phyloP scores from a whole-genome alignment of 2,329 filamentous ascomycete genomes.

The Knoxdaviesia capensis region DNA sequence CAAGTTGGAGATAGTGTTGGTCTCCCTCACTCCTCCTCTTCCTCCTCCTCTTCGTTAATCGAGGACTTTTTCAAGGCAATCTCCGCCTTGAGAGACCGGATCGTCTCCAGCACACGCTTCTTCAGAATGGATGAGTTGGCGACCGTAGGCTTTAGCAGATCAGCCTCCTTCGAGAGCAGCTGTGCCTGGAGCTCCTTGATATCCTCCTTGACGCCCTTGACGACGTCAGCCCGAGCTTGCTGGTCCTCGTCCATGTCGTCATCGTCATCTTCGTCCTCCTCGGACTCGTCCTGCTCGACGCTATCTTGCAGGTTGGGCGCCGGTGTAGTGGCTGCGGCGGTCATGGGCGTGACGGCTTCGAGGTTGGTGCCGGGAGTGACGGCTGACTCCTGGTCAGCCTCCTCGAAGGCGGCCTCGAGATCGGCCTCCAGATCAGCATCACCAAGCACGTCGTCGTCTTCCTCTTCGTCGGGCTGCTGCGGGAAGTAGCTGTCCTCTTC shows the following conservation, averaged over 20 bases:
- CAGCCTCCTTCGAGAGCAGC: slow-evolving; percentile 22
- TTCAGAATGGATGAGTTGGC: slow-evolving; percentile 26
- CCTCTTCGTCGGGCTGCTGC: slow-evolving; percentile 42
- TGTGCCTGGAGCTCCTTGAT: slow-evolving; percentile 31
- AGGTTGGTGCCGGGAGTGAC: slow-evolving; percentile 21
- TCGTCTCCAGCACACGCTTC: slow-evolving; percentile 26
- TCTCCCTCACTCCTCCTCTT: slow-evolving; percentile 3
- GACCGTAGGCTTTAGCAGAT: slow-evolving; percentile 15
- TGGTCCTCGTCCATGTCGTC: slow-evolving; percentile 34
- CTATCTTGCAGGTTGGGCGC: slow-evolving; percentile 21
- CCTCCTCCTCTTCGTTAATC: slow-evolving; percentile 13
- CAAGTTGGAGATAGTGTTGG: neutral
- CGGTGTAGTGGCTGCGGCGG: slow-evolving; percentile 21
- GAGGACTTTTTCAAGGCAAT: slow-evolving; percentile 24
- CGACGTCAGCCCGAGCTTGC: slow-evolving; percentile 25
- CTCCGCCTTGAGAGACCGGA: slow-evolving; percentile 24
- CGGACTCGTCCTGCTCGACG: slow-evolving; percentile 25
- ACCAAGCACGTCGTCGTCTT: slow-evolving; percentile 29
- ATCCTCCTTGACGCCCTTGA: slow-evolving; percentile 33
- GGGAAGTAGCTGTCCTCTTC: slow-evolving; percentile 16
- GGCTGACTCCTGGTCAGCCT: slow-evolving; percentile 17
- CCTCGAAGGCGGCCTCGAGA: slow-evolving; percentile 31
- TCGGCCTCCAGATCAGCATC: slow-evolving; percentile 32
- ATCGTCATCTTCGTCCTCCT: slow-evolving; percentile 28
- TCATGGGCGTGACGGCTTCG: slow-evolving; percentile 24